These are phyloP conservation scores for Yamadazyma sp. DNA, from an alignment of 805 yeast species.

Conservation along the genomic window DNA sequence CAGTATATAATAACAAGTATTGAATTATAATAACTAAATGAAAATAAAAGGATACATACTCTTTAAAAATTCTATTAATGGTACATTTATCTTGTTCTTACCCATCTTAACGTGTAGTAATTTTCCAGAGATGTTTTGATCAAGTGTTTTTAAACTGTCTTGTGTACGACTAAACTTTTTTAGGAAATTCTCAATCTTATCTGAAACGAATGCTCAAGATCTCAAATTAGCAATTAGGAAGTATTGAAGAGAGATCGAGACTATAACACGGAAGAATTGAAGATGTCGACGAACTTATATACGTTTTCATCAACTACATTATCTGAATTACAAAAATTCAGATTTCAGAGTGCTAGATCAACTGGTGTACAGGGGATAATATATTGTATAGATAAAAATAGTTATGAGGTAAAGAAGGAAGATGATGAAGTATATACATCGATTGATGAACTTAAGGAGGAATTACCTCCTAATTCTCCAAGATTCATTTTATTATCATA, in stretches of 20 bases:
- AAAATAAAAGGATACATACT: slow-evolving; percentile 26
- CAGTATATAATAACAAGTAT: neutral
- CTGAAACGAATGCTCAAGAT: too few relatives aligned
- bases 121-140: slow-evolving; percentile 1
- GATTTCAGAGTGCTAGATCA: slow-evolving; percentile 68
- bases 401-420: slow-evolving; percentile 50
- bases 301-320: slow-evolving; percentile 61
- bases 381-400: slow-evolving; percentile 51
- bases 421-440: slow-evolving; percentile 45
- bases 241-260: too few relatives aligned
- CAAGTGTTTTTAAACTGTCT: slow-evolving; percentile 10
- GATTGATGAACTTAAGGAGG: slow-evolving; percentile 66
- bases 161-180: slow-evolving; percentile 6
- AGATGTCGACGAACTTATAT: slow-evolving; percentile 37
- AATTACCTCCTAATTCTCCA: slow-evolving; percentile 79
- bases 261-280: too few relatives aligned
- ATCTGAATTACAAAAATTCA: slow-evolving; percentile 62
- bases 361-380: slow-evolving; percentile 59
- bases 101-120: slow-evolving; percentile 1
- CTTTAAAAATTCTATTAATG: slow-evolving; percentile 42
- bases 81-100: slow-evolving; percentile 18
- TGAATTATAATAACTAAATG: neutral
- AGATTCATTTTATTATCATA: slow-evolving; percentile 73
- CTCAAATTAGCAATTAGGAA: too few relatives aligned
- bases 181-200: slow-evolving; percentile 9